Conservation (phyloP, 345 rosid species). For the Aegle marmelos region DNA sequence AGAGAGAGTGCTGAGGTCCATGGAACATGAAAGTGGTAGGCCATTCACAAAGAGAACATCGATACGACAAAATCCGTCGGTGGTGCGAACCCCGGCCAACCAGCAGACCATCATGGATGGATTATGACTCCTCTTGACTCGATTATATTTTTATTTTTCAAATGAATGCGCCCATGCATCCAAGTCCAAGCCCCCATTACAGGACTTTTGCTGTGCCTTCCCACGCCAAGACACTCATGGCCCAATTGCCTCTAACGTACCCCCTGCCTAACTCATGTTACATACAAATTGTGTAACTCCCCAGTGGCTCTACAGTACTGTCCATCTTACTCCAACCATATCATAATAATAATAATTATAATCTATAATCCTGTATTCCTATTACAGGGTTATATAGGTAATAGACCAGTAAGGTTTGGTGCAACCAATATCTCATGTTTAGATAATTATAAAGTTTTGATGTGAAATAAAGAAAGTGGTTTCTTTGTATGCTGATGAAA, state of each 20-base stretch:
- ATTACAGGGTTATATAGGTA: not conserved
- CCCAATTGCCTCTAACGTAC: constrained; percentile 23
- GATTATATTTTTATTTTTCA: too few relatives aligned
- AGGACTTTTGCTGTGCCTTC: constrained; percentile 14
- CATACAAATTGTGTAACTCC: too few relatives aligned
- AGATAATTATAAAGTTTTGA: not conserved
- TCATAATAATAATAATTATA: too few relatives aligned
- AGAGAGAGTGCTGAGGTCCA: constrained; percentile 16
- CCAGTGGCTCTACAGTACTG: too few relatives aligned
- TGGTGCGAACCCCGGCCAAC: constrained; percentile 37
- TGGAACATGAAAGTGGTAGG: constrained; percentile 22
- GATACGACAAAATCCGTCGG: constrained; percentile 30
- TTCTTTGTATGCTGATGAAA: not conserved
- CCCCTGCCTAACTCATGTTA: not conserved
- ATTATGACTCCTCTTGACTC: not conserved
- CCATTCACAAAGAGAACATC: not conserved
- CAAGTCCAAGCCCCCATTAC: not conserved
- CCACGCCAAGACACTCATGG: constrained; percentile 28
- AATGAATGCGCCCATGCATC: too few relatives aligned
- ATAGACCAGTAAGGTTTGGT: not conserved
- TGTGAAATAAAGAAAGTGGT: constrained; percentile 1
- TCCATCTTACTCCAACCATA: too few relatives aligned
- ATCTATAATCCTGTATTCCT: not conserved
- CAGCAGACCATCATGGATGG: constrained; percentile 25
- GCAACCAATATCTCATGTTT: not conserved